Conservation (phyloP, 1,139 yeast species). For the Blastobotrys elegans region DNA sequence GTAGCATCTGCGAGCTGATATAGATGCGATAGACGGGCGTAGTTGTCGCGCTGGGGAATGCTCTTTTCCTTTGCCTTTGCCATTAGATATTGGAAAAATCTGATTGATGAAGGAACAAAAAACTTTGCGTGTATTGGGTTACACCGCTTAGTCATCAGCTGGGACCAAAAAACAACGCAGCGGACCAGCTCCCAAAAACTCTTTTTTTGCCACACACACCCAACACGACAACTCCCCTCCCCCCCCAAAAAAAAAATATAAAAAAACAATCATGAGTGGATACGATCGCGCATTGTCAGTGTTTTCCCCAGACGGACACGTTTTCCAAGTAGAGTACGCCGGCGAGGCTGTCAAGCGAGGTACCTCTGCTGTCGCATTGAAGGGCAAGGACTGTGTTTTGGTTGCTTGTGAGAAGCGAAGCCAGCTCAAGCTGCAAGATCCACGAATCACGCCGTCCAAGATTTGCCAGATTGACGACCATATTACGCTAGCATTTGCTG, state of each 20-base stretch:
- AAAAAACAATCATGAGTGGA: slow-evolving; percentile 74
- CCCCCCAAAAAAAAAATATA: slow-evolving; percentile 1
- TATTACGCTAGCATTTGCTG: slow-evolving; percentile 91
- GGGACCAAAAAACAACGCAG: not conserved
- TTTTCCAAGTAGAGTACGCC: slow-evolving; percentile 97
- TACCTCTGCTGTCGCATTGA: slow-evolving; percentile 95
- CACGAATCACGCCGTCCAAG: slow-evolving; percentile 92
- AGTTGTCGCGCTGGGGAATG: slow-evolving; percentile 54
- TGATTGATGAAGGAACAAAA: too few species aligned
- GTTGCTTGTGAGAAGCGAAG: slow-evolving; percentile 97
- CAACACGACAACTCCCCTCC: not conserved
- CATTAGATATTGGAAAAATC: not conserved
- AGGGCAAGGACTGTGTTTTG: slow-evolving; percentile 83
- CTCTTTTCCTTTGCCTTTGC: slow-evolving; percentile 1
- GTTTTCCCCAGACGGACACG: slow-evolving; percentile 98
- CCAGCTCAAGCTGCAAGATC: slow-evolving; percentile 90
- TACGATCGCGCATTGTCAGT: slow-evolving; percentile 99
- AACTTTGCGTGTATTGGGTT: too few species aligned
- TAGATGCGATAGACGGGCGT: slow-evolving; percentile 52
- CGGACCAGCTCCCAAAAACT: not conserved
- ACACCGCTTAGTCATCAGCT: too few species aligned
- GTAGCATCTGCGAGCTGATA: slow-evolving; percentile 45
- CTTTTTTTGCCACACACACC: slow-evolving; percentile 46
- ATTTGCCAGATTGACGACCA: slow-evolving; percentile 90
- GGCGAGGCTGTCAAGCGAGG: slow-evolving; percentile 98